Evolutionary conservation across 2,329 filamentous ascomycete genomes (phyloP).

Genomic region (Hymenoscyphus repandus): DNA sequence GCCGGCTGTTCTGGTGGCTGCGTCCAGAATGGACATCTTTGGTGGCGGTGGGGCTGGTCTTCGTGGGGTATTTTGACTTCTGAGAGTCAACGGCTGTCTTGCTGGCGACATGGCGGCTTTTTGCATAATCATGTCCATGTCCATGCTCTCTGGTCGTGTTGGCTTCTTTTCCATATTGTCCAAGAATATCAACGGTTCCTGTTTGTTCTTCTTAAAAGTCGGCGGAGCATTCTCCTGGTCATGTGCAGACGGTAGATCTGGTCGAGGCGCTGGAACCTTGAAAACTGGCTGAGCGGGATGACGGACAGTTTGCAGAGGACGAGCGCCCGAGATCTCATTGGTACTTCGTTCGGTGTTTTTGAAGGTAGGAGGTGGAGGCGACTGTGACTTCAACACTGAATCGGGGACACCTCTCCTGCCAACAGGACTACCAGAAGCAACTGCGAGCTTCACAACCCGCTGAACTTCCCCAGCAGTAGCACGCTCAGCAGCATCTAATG

Average conservation of each 20-base stretch:
- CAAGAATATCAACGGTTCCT: conserved; percentile 21
- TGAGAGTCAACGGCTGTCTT: conserved; percentile 47
- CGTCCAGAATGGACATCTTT: conserved; percentile 95
- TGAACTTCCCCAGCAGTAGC: conserved; percentile 26
- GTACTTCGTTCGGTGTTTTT: conserved; percentile 27
- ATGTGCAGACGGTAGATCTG: conserved; percentile 55
- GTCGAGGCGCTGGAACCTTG: conserved; percentile 49
- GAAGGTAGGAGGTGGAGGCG: conserved; percentile 26
- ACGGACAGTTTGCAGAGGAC: conserved; percentile 39
- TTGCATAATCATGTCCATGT: conserved; percentile 31
- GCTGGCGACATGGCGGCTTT: conserved; percentile 45
- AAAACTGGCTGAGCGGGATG: conserved; percentile 48
- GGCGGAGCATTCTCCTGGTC: conserved; percentile 82
- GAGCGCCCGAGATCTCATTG: conserved; percentile 34
- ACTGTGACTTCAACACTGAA: conserved; percentile 26
- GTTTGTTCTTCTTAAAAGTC: conserved; percentile 52
- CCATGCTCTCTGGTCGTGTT: conserved; percentile 44
- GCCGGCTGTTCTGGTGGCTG: conserved; percentile 78
- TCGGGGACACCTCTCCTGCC: conserved; percentile 12
- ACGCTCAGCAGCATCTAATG: conserved; percentile 19
- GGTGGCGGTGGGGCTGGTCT: conserved; percentile 76
- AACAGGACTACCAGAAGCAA: conserved; percentile 22
- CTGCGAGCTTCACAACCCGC: neutral
- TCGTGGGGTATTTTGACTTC: conserved; percentile 66
- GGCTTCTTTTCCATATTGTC: conserved; percentile 43